Evolutionary conservation across 108 stramenopile genomes (phyloP).

Genomic region (Cyclotella distinguenda): DNA sequence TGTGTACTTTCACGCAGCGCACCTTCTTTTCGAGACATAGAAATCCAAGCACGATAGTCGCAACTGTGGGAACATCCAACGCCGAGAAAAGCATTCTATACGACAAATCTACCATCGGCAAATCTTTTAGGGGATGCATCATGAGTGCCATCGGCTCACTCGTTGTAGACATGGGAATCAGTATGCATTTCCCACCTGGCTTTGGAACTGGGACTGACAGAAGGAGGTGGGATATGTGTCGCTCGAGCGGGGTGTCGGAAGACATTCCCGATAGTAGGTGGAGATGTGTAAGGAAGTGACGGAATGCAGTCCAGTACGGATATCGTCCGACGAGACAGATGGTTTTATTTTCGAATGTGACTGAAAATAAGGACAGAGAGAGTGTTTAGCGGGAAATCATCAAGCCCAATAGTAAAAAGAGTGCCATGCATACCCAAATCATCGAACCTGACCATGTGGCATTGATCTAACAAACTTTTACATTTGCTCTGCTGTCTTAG

Average conservation of each 20-base stretch:
- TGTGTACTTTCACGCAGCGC: neutral
- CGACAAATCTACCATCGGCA: conserved; percentile 73
- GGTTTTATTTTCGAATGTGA: conserved; percentile 86
- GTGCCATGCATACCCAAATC: too few species aligned
- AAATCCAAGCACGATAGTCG: conserved; percentile 79
- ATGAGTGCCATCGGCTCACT: conserved; percentile 74
- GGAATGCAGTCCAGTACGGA: conserved; percentile 88
- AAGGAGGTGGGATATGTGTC: conserved; percentile 82
- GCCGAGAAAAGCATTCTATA: conserved; percentile 74
- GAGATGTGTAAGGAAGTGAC: conserved; percentile 77
- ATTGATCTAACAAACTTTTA: conserved; percentile 19
- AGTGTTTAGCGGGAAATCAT: too few species aligned
- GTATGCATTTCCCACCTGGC: conserved; percentile 73
- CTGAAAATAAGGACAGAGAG: too few species aligned
- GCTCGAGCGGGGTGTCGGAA: conserved; percentile 74
- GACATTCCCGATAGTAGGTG: conserved; percentile 75
- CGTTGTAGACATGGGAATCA: conserved; percentile 75
- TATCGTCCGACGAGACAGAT: conserved; percentile 80
- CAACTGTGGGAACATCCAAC: conserved; percentile 82
- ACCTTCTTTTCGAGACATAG: conserved; percentile 81
- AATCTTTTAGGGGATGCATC: conserved; percentile 76
- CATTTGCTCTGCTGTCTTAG: conserved; percentile 21
- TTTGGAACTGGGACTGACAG: conserved; percentile 78
- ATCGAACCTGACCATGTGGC: conserved; percentile 65
- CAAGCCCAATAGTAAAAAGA: too few species aligned